Evolutionary conservation across 2,329 filamentous ascomycete genomes (phyloP).

Genomic region (Neofusicoccum laricinum): DNA sequence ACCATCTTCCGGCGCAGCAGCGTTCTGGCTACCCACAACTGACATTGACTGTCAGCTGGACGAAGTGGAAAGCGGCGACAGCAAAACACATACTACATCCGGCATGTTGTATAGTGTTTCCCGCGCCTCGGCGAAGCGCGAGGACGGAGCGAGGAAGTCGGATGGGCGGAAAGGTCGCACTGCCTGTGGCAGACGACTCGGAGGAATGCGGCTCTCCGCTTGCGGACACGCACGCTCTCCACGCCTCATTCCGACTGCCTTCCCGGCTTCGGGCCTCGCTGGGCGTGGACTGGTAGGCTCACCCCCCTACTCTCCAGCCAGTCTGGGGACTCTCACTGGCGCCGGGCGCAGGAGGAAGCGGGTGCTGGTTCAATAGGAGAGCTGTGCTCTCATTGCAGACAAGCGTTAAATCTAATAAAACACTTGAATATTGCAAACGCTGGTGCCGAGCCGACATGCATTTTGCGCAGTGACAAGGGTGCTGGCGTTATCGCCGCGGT

Average conservation of each 20-base stretch:
- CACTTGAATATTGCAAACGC: constrained; percentile 8
- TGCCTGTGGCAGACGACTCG: constrained; percentile 12
- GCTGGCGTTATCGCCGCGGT: background rate
- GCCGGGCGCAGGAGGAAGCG: background rate
- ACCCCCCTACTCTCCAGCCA: constrained; percentile 14
- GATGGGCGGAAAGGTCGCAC: background rate
- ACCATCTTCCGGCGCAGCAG: constrained; percentile 34
- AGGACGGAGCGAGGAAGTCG: constrained; percentile 20
- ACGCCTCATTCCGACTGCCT: background rate
- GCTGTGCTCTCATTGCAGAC: constrained; percentile 7
- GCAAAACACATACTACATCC: constrained; percentile 32
- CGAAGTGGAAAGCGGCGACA: constrained; percentile 34
- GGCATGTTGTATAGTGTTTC: constrained; percentile 35
- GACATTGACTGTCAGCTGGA: constrained; percentile 40
- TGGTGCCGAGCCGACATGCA: background rate
- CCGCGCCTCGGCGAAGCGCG: constrained; percentile 22
- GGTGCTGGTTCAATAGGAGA: constrained; percentile 11
- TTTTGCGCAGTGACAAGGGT: background rate
- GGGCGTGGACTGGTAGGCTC: constrained; percentile 14
- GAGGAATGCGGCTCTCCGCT: constrained; percentile 11
- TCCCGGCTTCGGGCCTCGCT: constrained; percentile 10
- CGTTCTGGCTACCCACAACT: constrained; percentile 32
- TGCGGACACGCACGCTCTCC: constrained; percentile 10
- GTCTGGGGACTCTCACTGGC: background rate
- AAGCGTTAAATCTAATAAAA: constrained; percentile 18